Evolutionary conservation across 179 eudicot species (phyloP), one percentile per base, ranked within the genome.

Genomic region (Spinacia oleracea): DNA sequence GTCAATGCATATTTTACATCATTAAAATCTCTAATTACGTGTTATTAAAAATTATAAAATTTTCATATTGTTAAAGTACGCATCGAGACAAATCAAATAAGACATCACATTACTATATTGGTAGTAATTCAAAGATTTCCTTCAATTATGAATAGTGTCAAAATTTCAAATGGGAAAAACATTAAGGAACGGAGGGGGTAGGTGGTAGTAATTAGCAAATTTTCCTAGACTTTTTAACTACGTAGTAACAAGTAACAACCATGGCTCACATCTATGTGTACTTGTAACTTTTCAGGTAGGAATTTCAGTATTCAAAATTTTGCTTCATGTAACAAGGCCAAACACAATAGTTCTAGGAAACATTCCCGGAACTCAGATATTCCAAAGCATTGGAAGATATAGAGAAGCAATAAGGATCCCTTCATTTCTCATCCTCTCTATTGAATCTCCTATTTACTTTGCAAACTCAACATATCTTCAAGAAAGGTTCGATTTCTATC

Each of bases 391-490:
- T 27, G 78, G 78, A 40, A 85, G 96, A 89, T 96, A 96, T 72
- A 81, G 73, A 72, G 88, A 87, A 63, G 85, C 89, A 29, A 23
- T 56, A 34, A 88, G 98, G 58, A 85, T 94, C 46, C 94, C 97
- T 40, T 90, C 90, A 3, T 91, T 96, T 80, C 88, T 96, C 72
- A 87, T 96, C 75, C 89, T 96, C 3, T 88, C 96, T 38, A 79
- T 96, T 27, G 98, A 96, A 85, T 89, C 98, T 84, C 99, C 99
- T 34, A 87, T 94, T 77, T 96, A 89, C 91, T 96, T 96, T 77
- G 98, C 96, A 48, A 96, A 92, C 83, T 81, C 97, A 7, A 89
- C 93, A 0, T 96, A 91, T 79, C 81, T 96, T 31, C 99, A 93
- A 81, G 99, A 96, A 84, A 89, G 98, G 99, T 96, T 51, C 71